Conservation (phyloP, 148 eudicot genomes). For the Limonium bicolor region DNA sequence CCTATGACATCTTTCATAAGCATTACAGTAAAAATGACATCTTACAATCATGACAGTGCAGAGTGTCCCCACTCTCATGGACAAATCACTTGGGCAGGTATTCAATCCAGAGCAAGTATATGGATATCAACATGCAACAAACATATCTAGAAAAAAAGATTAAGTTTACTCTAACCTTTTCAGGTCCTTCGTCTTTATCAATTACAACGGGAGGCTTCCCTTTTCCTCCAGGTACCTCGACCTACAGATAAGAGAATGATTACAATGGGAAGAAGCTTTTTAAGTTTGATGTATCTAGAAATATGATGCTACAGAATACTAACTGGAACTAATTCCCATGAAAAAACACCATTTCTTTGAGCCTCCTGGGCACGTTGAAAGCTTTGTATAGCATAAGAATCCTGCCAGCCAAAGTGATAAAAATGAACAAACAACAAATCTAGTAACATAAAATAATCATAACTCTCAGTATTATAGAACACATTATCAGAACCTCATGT, state of each 20-base stretch:
- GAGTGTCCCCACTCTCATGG: no score
- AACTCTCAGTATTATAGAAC: background rate
- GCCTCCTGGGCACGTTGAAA: constrained; percentile 95
- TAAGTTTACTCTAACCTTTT: constrained; percentile 67
- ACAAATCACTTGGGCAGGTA: no score
- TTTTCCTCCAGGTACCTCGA: constrained; percentile 91
- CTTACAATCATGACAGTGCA: no score
- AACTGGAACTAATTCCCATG: constrained; percentile 96
- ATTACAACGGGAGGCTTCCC: constrained; percentile 74
- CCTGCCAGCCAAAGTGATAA: constrained; percentile 30
- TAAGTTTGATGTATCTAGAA: background rate
- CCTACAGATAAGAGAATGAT: constrained; percentile 30
- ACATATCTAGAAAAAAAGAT: no score
- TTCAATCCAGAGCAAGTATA: background rate
- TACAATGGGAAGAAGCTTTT: background rate
- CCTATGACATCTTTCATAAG: no score
- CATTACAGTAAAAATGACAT: no score
- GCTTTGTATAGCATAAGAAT: constrained; percentile 85
- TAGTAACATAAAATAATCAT: background rate
- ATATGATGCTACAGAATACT: constrained; percentile 11
- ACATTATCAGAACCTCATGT: background rate
- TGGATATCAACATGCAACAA: background rate
- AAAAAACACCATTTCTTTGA: constrained; percentile 66
- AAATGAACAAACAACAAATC: background rate
- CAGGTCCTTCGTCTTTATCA: constrained; percentile 90